Base-by-base conservation (phyloP, 441 rosid genomes). In the Geranium incanum region DNA sequence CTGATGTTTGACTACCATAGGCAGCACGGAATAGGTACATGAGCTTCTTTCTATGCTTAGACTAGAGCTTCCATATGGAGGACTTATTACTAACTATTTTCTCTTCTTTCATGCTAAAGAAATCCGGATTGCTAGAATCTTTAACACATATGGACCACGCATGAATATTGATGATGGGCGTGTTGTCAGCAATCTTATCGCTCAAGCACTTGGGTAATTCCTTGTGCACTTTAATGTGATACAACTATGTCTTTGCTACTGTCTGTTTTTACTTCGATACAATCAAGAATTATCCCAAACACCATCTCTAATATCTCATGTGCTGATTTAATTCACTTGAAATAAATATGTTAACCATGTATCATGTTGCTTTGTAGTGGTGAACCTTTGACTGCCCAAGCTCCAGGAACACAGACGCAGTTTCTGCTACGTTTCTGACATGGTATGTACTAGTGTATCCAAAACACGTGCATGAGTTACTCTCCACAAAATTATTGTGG, bases 91-190 rank as follows among this genome's bases (percentile, higher is more conserved):
- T n/a, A n/a, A 59, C 33, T 59, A 33, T 5, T 57, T 16, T 55
- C 19, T 12, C 63, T 15, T 66, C 2, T 66, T 12, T 36, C n/a
- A n/a, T n/a, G n/a, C n/a, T 12, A 36, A 74, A 95, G 99, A 95
- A 71, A 95, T 93, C 8, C 83, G 98, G 37, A 86, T 95, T 71
- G 99, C 99, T 41, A 88, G 99, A 77, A 95, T 95, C 74, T 95
- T 95, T 78, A 95, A 95, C 82, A 95, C 99, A 11, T 95, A 93
- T 65, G 98, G 98, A 66, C 97, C 99, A 13, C 96, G 99, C 64
- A 95, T 95, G 99, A 95, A 95, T 72, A 95, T 90, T 33, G 98
- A 95, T 65, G 99, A 95, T 84, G 99, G 99, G 8, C 99, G 99
- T 76, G 99, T 95, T 21, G 99, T 95, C 76, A 95, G 99, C 84